These are phyloP conservation scores for Tricholoma furcatifolium DNA, from an alignment of 768 basidiomycete species.

Conservation along the genomic window DNA sequence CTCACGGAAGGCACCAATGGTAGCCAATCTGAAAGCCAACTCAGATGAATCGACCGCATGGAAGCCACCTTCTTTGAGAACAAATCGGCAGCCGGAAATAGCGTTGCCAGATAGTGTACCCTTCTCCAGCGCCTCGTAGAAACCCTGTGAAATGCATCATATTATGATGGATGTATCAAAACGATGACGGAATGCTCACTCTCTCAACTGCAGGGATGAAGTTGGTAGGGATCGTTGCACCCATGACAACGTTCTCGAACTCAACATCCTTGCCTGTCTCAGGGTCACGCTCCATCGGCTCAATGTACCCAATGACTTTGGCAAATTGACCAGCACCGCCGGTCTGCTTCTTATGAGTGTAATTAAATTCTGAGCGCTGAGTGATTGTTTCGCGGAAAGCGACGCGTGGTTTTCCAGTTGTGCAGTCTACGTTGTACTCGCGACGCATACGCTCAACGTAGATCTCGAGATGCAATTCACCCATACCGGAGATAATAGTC, in stretches of 20 bases:
- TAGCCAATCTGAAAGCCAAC: conserved; percentile 88
- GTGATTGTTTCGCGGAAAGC: conserved; percentile 96
- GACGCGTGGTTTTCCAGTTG: conserved; percentile 94
- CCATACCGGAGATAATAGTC: conserved; percentile 99
- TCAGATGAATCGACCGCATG: conserved; percentile 97
- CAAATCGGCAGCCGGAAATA: conserved; percentile 81
- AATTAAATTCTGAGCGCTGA: conserved; percentile 76
- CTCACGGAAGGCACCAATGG: conserved; percentile 92
- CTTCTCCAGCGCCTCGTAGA: conserved; percentile 91
- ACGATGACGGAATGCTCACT: conserved; percentile 38
- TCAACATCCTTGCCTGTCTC: conserved; percentile 81
- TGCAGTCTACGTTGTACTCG: conserved; percentile 92
- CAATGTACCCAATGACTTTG: conserved; percentile 86
- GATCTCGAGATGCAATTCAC: conserved; percentile 97
- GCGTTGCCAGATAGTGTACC: conserved; percentile 87
- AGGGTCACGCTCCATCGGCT: conserved; percentile 74
- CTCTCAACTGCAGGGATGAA: conserved; percentile 96
- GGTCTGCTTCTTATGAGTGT: conserved; percentile 97
- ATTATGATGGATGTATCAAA: not conserved
- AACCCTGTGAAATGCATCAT: conserved; percentile 56
- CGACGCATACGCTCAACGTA: conserved; percentile 99
- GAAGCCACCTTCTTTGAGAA: conserved; percentile 88
- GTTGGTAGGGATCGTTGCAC: conserved; percentile 86
- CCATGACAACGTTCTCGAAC: conserved; percentile 89
- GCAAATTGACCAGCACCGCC: conserved; percentile 98